Conservation (phyloP, 2,329 filamentous ascomycete genomes). For the Xylaria polymorpha region DNA sequence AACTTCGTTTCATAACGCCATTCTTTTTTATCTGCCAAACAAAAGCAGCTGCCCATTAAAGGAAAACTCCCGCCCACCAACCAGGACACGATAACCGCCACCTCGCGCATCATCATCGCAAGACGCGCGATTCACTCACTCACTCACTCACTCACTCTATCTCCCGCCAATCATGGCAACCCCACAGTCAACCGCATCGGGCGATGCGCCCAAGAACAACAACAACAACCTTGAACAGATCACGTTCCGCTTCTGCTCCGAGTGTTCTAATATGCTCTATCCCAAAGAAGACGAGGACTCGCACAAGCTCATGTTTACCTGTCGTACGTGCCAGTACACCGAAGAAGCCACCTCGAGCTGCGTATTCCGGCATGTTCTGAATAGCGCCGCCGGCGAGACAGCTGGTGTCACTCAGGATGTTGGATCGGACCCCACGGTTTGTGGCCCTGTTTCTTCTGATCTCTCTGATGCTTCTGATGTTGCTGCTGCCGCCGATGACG, state of each 20-base stretch:
- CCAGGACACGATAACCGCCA: constrained; percentile 13
- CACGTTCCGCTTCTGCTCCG: constrained; percentile 96
- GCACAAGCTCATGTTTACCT: constrained; percentile 91
- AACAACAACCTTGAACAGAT: constrained; percentile 77
- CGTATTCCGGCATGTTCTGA: constrained; percentile 94
- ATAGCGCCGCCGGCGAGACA: constrained; percentile 91
- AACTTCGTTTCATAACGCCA: background rate
- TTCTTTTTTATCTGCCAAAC: background rate
- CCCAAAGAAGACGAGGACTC: constrained; percentile 91
- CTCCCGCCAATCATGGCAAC: constrained; percentile 62
- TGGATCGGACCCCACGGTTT: constrained; percentile 97
- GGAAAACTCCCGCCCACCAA: background rate
- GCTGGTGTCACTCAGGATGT: constrained; percentile 98
- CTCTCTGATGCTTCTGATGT: constrained; percentile 26
- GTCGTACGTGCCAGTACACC: constrained; percentile 92
- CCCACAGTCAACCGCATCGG: constrained; percentile 63
- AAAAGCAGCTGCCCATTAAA: constrained; percentile 16
- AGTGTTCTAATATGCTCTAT: constrained; percentile 99
- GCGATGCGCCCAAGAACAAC: constrained; percentile 54
- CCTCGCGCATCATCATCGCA: constrained; percentile 23
- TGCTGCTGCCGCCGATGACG: constrained; percentile 35
- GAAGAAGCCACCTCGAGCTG: constrained; percentile 88
- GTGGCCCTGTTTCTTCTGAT: constrained; percentile 63
- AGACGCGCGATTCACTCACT: constrained; percentile 15
- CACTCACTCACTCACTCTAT: background rate